Evolutionary conservation across 257 asterid species (phyloP).

Genomic region (Fraxinus americana): DNA sequence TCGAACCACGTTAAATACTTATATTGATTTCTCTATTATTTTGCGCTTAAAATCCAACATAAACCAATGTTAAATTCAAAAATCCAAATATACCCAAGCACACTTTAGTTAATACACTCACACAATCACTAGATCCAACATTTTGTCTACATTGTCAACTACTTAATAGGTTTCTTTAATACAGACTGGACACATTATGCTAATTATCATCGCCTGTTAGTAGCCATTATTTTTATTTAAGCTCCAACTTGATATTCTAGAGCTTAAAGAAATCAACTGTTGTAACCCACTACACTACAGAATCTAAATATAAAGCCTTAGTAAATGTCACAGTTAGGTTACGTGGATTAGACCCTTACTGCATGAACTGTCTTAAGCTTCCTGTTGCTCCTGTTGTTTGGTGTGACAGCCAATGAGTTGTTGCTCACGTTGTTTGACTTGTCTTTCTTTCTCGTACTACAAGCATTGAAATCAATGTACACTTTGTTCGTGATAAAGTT

Average conservation of each 20-base stretch:
- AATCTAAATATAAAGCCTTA: not conserved
- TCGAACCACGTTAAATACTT: too few species aligned
- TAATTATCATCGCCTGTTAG: not conserved
- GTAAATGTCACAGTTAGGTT: not conserved
- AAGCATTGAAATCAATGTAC: too few species aligned
- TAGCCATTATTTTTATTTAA: not conserved
- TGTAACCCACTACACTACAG: not conserved
- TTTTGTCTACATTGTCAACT: not conserved
- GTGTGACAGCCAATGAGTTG: not conserved
- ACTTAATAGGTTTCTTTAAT: not conserved
- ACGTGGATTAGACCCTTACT: not conserved
- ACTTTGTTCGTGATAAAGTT: not conserved
- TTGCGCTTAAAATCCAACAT: too few species aligned
- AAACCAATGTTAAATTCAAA: not conserved
- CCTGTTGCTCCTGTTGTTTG: not conserved
- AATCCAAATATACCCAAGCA: not conserved
- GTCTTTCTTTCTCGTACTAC: too few species aligned
- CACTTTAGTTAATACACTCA: not conserved
- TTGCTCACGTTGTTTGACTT: not conserved
- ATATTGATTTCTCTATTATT: too few species aligned
- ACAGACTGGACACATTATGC: not conserved
- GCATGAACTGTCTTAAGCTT: not conserved
- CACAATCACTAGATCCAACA: not conserved
- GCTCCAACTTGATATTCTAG: not conserved
- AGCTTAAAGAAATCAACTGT: not conserved